Evolutionary conservation across 805 yeast genomes (phyloP).

Genomic region (Priceomyces melissophilus): DNA sequence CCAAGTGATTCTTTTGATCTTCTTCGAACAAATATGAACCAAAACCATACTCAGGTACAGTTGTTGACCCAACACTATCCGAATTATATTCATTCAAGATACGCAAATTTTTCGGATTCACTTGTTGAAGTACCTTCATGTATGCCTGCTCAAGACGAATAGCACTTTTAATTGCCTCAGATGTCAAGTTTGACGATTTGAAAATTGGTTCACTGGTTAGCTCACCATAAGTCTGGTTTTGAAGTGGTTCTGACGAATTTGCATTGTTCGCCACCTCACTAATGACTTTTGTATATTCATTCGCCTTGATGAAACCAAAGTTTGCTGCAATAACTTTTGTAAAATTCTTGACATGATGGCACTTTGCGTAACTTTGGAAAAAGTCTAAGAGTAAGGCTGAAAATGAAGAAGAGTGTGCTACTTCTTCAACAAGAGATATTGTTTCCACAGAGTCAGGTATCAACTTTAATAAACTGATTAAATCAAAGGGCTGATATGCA

Average conservation of each 20-base stretch:
- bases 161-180: constrained; percentile 45
- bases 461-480: constrained; percentile 43
- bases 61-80: constrained; percentile 37
- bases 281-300: constrained; percentile 41
- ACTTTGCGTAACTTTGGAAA: constrained; percentile 52
- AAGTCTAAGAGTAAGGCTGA: constrained; percentile 76
- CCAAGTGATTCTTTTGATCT: constrained; percentile 47
- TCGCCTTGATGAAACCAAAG: constrained; percentile 45
- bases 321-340: constrained; percentile 53
- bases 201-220: constrained; percentile 25
- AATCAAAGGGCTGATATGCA: constrained; percentile 70
- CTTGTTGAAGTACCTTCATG: constrained; percentile 67
- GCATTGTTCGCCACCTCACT: constrained; percentile 52
- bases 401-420: constrained; percentile 38
- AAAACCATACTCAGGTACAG: constrained; percentile 83
- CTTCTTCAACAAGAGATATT: constrained; percentile 66
- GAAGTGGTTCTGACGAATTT: constrained; percentile 52
- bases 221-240: constrained; percentile 60
- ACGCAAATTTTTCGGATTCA: constrained; percentile 52
- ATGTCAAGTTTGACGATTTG: constrained; percentile 21
- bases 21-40: constrained; percentile 66
- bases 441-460: constrained; percentile 55
- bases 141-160: constrained; percentile 69
- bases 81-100: constrained; percentile 59
- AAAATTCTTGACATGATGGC: constrained; percentile 45